A percentile compares a stretch with the other conserved stretches of the same genome.
These are phyloP conservation scores for Piper longum DNA, from an alignment of 164 flowering plant genomes.

Conservation along the genomic window DNA sequence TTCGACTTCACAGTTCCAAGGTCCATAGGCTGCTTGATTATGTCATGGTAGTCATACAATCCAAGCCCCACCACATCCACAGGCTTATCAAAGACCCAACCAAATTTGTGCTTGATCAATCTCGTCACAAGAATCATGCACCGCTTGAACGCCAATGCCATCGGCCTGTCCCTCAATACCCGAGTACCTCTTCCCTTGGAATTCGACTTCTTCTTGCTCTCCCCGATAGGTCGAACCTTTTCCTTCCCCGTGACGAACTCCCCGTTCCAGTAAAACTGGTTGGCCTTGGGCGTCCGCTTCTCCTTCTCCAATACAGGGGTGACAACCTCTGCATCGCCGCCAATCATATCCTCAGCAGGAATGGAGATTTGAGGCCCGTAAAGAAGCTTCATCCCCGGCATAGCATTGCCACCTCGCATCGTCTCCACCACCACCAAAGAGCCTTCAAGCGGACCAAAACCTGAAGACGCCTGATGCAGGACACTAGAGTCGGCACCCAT, in stretches of 20 bases:
- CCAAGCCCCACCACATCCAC: slow-evolving; percentile 55
- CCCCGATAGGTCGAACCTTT: slow-evolving; percentile 43
- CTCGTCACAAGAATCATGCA: slow-evolving; percentile 36
- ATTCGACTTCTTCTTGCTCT: slow-evolving; percentile 68
- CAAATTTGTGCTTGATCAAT: slow-evolving; percentile 66
- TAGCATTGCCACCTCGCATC: no score
- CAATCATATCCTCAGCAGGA: no score
- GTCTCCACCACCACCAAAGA: no score
- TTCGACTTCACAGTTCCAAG: slow-evolving; percentile 61
- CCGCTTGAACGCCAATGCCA: slow-evolving; percentile 21
- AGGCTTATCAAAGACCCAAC: slow-evolving; percentile 15
- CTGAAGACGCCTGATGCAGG: no score
- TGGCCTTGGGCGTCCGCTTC: slow-evolving; percentile 78
- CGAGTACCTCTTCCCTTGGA: slow-evolving; percentile 22
- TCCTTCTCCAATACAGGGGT: slow-evolving; percentile 40
- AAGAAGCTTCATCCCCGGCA: no score
- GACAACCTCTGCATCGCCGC: no score
- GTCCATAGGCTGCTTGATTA: slow-evolving; percentile 80
- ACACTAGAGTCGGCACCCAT: no score
- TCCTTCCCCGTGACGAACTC: slow-evolving; percentile 79
- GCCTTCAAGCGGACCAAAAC: no score
- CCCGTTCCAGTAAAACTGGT: slow-evolving; percentile 58
- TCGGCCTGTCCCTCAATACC: slow-evolving; percentile 16
- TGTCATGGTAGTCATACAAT: slow-evolving; percentile 47
- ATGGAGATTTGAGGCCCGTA: no score